Evolutionary conservation across 805 yeast genomes (phyloP).

Genomic region (Debaryomyces castellii): DNA sequence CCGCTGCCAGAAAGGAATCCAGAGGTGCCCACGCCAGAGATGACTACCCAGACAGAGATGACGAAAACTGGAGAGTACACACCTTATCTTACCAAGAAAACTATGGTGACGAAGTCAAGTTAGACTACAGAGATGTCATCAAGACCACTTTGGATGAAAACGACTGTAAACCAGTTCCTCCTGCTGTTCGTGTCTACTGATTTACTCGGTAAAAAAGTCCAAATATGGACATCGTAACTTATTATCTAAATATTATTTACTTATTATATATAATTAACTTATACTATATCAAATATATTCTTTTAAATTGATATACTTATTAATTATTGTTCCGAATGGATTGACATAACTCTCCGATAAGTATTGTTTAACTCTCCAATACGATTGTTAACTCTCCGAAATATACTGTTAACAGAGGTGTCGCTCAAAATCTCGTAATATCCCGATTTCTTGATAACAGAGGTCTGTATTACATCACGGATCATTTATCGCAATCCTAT

Average conservation of each 20-base stretch:
- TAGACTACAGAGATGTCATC: constrained; percentile 86
- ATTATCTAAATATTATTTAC: neutral
- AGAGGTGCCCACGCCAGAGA: constrained; percentile 99
- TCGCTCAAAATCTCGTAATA: neutral
- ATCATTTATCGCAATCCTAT: neutral
- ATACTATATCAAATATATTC: neutral
- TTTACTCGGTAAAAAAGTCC: neutral
- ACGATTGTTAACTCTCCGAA: neutral
- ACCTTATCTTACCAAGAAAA: constrained; percentile 85
- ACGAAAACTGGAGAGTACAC: constrained; percentile 97
- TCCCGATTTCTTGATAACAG: neutral
- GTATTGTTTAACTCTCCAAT: neutral
- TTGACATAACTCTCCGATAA: neutral
- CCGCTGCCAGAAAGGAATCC: constrained; percentile 93
- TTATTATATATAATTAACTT: neutral
- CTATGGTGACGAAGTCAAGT: constrained; percentile 66
- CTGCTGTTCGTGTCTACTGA: constrained; percentile 92
- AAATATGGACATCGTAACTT: neutral
- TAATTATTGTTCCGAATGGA: neutral
- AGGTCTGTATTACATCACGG: neutral
- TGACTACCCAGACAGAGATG: constrained; percentile 95
- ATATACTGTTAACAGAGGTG: neutral
- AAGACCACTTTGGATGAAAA: constrained; percentile 80
- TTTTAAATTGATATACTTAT: neutral
- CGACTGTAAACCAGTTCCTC: constrained; percentile 96